A percentile compares a stretch with the other conserved stretches of the same genome.
Evolutionary conservation across 2,329 filamentous ascomycete genomes (phyloP).

Genomic region (Periconia macrospinosa): DNA sequence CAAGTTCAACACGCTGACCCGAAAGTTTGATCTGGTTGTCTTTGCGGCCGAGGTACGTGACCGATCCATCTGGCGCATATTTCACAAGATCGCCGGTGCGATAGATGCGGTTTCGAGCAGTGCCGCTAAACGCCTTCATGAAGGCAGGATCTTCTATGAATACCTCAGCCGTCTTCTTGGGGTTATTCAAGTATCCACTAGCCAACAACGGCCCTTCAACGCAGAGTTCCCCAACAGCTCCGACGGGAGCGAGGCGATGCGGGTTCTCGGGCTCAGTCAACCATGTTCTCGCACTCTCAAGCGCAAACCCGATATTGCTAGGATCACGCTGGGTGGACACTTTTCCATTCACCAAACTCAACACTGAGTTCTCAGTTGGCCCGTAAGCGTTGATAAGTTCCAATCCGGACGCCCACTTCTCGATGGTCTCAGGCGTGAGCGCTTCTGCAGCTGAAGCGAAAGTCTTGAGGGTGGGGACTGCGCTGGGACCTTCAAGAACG

Average conservation of each 20-base stretch:
- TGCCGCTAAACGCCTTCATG: slow-evolving; percentile 16
- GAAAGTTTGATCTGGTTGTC: slow-evolving; percentile 40
- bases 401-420: slow-evolving; percentile 27
- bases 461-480: slow-evolving; percentile 44
- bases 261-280: slow-evolving; percentile 28
- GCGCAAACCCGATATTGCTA: slow-evolving; percentile 26
- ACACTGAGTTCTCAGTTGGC: slow-evolving; percentile 31
- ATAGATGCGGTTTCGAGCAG: slow-evolving; percentile 24
- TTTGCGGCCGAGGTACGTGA: slow-evolving; percentile 33
- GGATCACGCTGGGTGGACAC: slow-evolving; percentile 22
- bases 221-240: slow-evolving; percentile 33
- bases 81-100: slow-evolving; percentile 38
- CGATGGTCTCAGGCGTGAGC: slow-evolving; percentile 27
- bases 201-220: slow-evolving; percentile 35
- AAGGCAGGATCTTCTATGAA: slow-evolving; percentile 30
- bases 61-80: slow-evolving; percentile 30
- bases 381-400: slow-evolving; percentile 33
- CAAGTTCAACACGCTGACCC: slow-evolving; percentile 40
- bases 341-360: slow-evolving; percentile 28
- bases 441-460: slow-evolving; percentile 32
- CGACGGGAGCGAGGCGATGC: slow-evolving; percentile 32
- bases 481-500: slow-evolving; percentile 31
- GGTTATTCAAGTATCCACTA: slow-evolving; percentile 34
- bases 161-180: slow-evolving; percentile 24
- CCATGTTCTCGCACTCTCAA: slow-evolving; percentile 31